These are phyloP conservation scores for Paecilomyces fulvus DNA, from an alignment of 2,329 filamentous ascomycete species.

Conservation along the genomic window DNA sequence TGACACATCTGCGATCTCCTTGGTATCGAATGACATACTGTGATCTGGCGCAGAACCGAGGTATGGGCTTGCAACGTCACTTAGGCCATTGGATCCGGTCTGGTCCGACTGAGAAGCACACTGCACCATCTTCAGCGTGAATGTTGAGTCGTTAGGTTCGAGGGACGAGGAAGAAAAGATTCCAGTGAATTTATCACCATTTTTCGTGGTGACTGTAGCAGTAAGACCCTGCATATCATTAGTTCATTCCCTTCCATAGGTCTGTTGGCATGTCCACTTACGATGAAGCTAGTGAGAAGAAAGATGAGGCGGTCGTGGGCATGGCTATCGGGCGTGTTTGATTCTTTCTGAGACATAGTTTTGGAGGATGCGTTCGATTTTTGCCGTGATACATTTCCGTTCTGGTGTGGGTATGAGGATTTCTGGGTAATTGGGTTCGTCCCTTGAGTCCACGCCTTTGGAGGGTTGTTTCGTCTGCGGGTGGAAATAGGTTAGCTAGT, in stretches of 20 bases:
- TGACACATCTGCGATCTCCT: constrained; percentile 50
- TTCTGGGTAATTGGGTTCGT: constrained; percentile 55
- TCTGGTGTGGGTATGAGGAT: constrained; percentile 41
- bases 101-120: constrained; percentile 33
- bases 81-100: constrained; percentile 33
- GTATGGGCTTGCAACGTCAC: constrained; percentile 30
- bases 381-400: constrained; percentile 43
- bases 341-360: constrained; percentile 37
- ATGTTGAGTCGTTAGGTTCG: constrained; percentile 44
- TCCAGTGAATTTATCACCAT: constrained; percentile 53
- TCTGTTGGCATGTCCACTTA: constrained; percentile 30
- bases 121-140: constrained; percentile 60
- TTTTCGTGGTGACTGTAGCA: constrained; percentile 49
- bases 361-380: constrained; percentile 34
- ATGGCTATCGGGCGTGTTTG: constrained; percentile 48
- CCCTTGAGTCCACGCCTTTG: constrained; percentile 54
- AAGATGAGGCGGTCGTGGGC: constrained; percentile 53
- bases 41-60: constrained; percentile 38
- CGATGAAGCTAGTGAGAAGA: constrained; percentile 50
- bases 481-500: constrained; percentile 14
- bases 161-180: constrained; percentile 51
- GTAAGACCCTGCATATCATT: constrained; percentile 42
- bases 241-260: constrained; percentile 7
- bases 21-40: constrained; percentile 53
- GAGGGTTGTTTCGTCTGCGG: constrained; percentile 43